Base-by-base conservation (phyloP, 78 protist species). In the Planoprotostelium fungivorum region DNA sequence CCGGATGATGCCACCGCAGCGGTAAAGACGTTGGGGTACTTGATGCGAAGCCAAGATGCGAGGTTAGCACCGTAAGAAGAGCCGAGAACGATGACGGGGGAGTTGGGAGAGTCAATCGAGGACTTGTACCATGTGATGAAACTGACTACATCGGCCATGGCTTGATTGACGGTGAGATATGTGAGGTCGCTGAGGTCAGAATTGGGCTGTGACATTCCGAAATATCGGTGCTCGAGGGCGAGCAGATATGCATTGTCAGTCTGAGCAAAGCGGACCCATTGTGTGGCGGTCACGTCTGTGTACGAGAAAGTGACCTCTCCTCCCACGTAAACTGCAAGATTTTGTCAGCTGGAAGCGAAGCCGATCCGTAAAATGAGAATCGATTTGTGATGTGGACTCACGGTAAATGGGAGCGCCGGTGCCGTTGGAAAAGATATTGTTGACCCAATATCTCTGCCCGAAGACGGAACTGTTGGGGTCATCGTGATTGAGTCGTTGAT, bases 31-130 rank as follows among this genome's bases (percentile, higher is more conserved):
- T 88, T 63, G 28, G 94, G 94, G 38, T 88, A 92, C 34, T 85
- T 88, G 86, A 92, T 35, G n/a, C 91, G n/a, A 38, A 89, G 89
- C 94, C 94, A 92, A 51, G 94, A 89, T 35, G 89, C 36, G 34
- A 92, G 84, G 29, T 91, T 88, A 29, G 91, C 94, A 16, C 90
- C 94, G 51, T 92, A 92, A 0, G 91, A 88, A 85, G 92, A 88
- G 9, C 94, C 94, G 88, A 92, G 83, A 0, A 88, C 84, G 34
- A 88, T 88, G 31, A 51, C 73, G 73, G 73, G 73, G 16, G 16
- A 5, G 16, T 51, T 51, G 73, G 73, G 73, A 16, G 73, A 5
- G 73, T 51, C 16, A 25, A 5, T 51, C 31, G 73, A 51, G 73
- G 73, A 5, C 73, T 51, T 51, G 73, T 51, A 51, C 73, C 31